Base-by-base conservation (phyloP, 768 basidiomycete genomes). In the Trametes maxima region DNA sequence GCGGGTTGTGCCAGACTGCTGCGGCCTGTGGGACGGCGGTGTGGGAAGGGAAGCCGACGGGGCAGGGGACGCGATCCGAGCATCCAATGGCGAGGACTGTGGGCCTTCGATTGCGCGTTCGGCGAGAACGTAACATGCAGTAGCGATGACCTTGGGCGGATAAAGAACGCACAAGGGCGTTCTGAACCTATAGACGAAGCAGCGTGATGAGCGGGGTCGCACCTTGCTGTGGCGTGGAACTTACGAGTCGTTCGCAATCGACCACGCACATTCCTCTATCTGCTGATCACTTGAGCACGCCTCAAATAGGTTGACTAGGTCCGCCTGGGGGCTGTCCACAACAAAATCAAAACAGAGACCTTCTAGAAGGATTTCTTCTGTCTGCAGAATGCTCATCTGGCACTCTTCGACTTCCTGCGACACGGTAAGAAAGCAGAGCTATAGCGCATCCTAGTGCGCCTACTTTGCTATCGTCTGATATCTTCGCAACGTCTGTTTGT, bases 271-370 rank as follows among this genome's bases (percentile, higher is more conserved):
- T 69, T 92, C 91, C 72, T 89, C 85, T 37, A 88, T 71, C 36
- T 77, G 73, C 19, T 69, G 54, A 37, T 79, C 80, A 44, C 79
- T 77, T 62, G 80, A 79, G 45, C 81, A 74, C 10, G 79, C 75
- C 57, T 87, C 83, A 67, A 92, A 88, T 12, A 93, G 77, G 63
- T 92, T 87, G 45, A 90, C 84, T 33, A 94, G 77, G 53, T 88
- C 82, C 33, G 84, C 83, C 66, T 94, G 92, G 17, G 91, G 90
- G 67, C 85, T 92, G 58, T 83, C 82, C 11, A 92, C 85, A 36
- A 87, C 82, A 69, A 93, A 90, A 71, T 94, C 92, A 69, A 94
- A 94, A 75, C 91, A 94, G 5, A 94, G 78, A 0, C 89, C 89
- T 66, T 93, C 92, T 8, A 94, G 77, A 1, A 94, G 79, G 42